phyloP scores from a whole-genome alignment of 768 basidiomycete genomes.

The Lentinula aciculospora region DNA sequence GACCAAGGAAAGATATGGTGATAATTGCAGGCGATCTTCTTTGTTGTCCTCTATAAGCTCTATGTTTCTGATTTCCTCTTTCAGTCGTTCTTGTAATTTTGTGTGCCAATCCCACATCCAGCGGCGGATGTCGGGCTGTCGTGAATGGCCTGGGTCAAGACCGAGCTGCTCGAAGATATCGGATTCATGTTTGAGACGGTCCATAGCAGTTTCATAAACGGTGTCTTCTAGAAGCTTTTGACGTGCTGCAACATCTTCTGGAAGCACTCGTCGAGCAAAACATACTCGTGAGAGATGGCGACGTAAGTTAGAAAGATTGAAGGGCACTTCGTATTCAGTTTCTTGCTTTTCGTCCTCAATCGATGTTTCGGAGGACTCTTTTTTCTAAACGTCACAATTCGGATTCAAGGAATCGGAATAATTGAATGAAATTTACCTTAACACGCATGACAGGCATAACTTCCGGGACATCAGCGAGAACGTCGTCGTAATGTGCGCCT shows the following conservation, averaged over 20 bases:
- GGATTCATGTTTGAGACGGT: conserved; percentile 60
- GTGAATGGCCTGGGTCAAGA: conserved; percentile 38
- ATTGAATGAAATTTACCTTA: conserved; percentile 25
- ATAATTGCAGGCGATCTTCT: conserved; percentile 22
- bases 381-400: conserved; percentile 12
- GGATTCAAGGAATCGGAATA: neutral
- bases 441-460: conserved; percentile 50
- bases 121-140: conserved; percentile 46
- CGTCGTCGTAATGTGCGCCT: conserved; percentile 32
- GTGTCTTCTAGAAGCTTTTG: conserved; percentile 83
- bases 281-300: conserved; percentile 60
- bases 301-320: conserved; percentile 70
- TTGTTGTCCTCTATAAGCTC: conserved; percentile 24
- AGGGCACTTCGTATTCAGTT: conserved; percentile 47
- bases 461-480: conserved; percentile 51
- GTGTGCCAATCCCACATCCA: conserved; percentile 90
- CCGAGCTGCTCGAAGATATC: conserved; percentile 55
- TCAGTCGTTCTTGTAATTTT: conserved; percentile 46
- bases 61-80: conserved; percentile 45
- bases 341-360: conserved; percentile 11
- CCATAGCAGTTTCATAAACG: conserved; percentile 77
- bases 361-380: conserved; percentile 9
- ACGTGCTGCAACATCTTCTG: conserved; percentile 63
- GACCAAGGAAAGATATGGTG: conserved; percentile 73
- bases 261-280: conserved; percentile 56